phyloP scores from a whole-genome alignment of 2,329 filamentous ascomycete species.

The Dactylellina parvicollis region DNA sequence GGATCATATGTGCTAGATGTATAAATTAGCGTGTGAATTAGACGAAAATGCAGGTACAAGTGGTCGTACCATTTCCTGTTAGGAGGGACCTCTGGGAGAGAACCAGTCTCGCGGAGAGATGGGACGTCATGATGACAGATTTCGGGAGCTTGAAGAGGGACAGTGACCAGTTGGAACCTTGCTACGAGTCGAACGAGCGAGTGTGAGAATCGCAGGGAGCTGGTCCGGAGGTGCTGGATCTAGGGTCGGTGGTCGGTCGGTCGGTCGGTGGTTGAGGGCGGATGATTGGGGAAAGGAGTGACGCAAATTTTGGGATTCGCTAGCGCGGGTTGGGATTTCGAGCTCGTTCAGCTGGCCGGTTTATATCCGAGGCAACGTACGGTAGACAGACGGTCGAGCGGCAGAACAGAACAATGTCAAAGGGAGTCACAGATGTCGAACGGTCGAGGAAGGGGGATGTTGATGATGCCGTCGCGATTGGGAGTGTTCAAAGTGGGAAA shows the following conservation, averaged over 20 bases:
- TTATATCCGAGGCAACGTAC: constrained; percentile 3
- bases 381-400: not conserved
- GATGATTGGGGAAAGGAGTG: constrained; percentile 37
- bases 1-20: constrained; percentile 37
- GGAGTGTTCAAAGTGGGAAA: not conserved
- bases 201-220: not conserved
- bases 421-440: not conserved
- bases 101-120: constrained; percentile 54
- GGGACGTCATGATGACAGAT: constrained; percentile 32
- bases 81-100: constrained; percentile 49
- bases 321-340: constrained; percentile 22
- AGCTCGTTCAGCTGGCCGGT: not conserved
- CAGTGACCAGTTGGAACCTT: constrained; percentile 1
- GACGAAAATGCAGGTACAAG: not conserved
- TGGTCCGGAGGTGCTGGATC: not conserved
- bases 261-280: constrained; percentile 13
- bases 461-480: not conserved
- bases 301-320: constrained; percentile 51
- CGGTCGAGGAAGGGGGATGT: not conserved
- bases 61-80: constrained; percentile 34
- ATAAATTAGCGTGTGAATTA: not conserved
- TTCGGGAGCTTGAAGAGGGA: not conserved
- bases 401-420: not conserved
- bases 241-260: constrained; percentile 2
- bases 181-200: constrained; percentile 5